A percentile compares a stretch with the other conserved stretches of the same genome.
Evolutionary conservation across 2,329 filamentous ascomycete species (phyloP).

Genomic region (Penicillium sp.): DNA sequence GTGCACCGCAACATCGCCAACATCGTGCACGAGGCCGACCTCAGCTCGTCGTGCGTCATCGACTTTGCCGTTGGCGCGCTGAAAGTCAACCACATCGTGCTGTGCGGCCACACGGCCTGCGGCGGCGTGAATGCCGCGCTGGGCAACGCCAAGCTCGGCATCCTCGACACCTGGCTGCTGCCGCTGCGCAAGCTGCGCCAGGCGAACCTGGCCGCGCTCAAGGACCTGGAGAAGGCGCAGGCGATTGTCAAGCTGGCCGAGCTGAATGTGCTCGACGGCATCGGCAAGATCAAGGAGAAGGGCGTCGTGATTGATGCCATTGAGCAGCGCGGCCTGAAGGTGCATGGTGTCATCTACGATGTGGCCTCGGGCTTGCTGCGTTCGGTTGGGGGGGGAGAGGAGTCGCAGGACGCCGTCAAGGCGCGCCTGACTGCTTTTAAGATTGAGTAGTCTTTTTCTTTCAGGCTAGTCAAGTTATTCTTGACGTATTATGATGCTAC

Average conservation of each 20-base stretch:
- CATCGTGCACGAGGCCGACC: slow-evolving; percentile 69
- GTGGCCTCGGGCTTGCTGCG: slow-evolving; percentile 53
- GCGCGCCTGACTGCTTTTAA: slow-evolving; percentile 39
- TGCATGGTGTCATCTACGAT: slow-evolving; percentile 78
- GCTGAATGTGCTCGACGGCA: slow-evolving; percentile 68
- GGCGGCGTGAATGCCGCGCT: slow-evolving; percentile 56
- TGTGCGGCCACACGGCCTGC: slow-evolving; percentile 60
- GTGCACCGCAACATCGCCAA: slow-evolving; percentile 91
- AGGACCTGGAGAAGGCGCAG: slow-evolving; percentile 44
- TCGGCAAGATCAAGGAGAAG: slow-evolving; percentile 66
- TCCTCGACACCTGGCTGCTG: slow-evolving; percentile 60
- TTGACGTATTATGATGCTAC: neutral
- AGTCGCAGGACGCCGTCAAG: slow-evolving; percentile 37
- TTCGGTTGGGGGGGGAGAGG: slow-evolving; percentile 45
- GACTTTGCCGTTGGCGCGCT: slow-evolving; percentile 73
- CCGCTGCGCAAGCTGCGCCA: slow-evolving; percentile 54
- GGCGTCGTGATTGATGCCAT: slow-evolving; percentile 67
- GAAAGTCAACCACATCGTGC: slow-evolving; percentile 60
- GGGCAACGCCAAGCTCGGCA: slow-evolving; percentile 54
- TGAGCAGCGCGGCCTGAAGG: slow-evolving; percentile 63
- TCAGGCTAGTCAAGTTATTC: neutral
- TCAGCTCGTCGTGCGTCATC: slow-evolving; percentile 71
- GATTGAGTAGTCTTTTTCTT: slow-evolving; percentile 16
- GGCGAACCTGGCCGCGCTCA: slow-evolving; percentile 50
- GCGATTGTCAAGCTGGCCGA: slow-evolving; percentile 64